Base-by-base conservation (phyloP, 352 stramenopile genomes). In the Globisporangium paddicum region DNA sequence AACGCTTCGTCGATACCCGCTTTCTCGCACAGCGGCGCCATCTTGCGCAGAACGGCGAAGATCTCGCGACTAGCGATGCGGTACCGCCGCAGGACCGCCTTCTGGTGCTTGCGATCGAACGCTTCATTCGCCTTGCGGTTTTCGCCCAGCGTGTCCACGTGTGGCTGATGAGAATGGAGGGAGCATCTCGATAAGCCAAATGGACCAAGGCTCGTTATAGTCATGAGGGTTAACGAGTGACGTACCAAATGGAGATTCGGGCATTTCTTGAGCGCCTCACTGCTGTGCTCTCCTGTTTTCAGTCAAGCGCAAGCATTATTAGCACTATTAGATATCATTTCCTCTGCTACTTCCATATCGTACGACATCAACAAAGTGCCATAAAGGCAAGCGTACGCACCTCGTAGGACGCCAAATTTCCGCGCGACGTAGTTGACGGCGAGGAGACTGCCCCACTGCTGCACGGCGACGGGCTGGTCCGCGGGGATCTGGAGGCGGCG, bases 401-500 rank as follows among this genome's bases (percentile, higher is more conserved):
- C 76, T 70, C 82, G 71, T 35, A 68, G 60, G 48, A 94, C 70
- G 61, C 82, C 85, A 42, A 86, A 88, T 42, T 79, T 81, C 54
- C 83, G 77, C 46, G 85, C 85, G 11, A 75, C 72, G 63, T 95
- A 93, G 68, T 95, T 95, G 53, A 95, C 85, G 21, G 86, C 86
- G 50, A 95, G 71, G 49, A 95, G 60, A 77, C 63, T 84, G 16
- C 83, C 82, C 86, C 86, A 95, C 60, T 95, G 86, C 66, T 95
- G 86, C 48, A 90, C 86, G 1, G 84, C 86, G 41, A 93, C 58
- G 2, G 86, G 86, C 52, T 88, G 52, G 0, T 74, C 71, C 26
- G 74, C 69, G 18, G 77, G 71, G 50, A 95, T 88, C 0, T 72
- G 49, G n/a, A 93, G 82, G 5, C 86, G 73, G 11, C 73, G 75